Evolutionary conservation across 2,329 filamentous ascomycete species (phyloP), one percentile per base, ranked within the genome.

Genomic region (Endoconidiophora polonica): DNA sequence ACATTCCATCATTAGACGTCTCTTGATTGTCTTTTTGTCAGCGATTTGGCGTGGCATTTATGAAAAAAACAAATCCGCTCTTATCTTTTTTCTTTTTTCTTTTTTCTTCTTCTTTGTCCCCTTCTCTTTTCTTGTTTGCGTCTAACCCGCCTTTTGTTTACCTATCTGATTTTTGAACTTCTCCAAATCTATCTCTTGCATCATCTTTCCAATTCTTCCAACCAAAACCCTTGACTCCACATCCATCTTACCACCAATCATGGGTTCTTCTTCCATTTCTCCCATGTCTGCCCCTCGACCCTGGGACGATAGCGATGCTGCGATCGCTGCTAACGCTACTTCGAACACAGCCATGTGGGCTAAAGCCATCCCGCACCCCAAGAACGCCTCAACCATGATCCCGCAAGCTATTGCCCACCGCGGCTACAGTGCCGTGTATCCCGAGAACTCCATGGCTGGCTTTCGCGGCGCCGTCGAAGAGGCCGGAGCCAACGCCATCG

Each of bases 381-480:
- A 37, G 9, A 24, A 49, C 20, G 36, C 58, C 10, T 53, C 55
- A 22, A 56, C 59, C 3, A 59, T 56, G 22, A 62, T 78, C 46
- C 84, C 85, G 1, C 81, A 86, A 61, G 74, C 78, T 50, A 86
- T 91, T 55, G 83, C 81, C 1, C 85, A 90, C 66, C 73, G 85
- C 52, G 85, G 85, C 42, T 86, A 81, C 70, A 90, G 85, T 61
- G 78, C 79, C 1, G 71, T 72, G 47, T 84, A 73, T 57, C 86
- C 90, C 0, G 90, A 96, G 64, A 96, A 96, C 65, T 83, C 84
- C 1, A 78, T 95, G 72, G 73, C 70, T 14, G 83, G 84, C 5
- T 93, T 94, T 65, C 68, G 68, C 52, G 81, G 73, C 24, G 88
- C 87, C 1, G 73, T 90, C 2, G 36, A 48, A 29, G 68, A 77